Percentiles rank a stretch among this genome's conserved stretches.
These are phyloP conservation scores for Rhizopogon vesiculosus DNA, from an alignment of 768 basidiomycete species.

Conservation along the genomic window DNA sequence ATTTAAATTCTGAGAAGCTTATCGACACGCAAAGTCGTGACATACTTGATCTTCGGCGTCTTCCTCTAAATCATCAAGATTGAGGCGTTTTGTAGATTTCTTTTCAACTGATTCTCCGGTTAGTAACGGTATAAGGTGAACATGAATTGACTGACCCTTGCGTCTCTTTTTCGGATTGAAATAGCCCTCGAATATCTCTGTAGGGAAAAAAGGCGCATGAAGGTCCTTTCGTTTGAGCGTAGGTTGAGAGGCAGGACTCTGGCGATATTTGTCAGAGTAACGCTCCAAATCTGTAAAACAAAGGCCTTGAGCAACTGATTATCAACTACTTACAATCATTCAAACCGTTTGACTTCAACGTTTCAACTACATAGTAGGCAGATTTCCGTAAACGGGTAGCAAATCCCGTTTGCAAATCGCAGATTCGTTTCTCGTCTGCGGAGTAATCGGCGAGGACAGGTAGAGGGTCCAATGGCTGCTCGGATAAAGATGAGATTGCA, in stretches of 20 bases:
- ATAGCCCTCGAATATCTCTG: constrained; percentile 69
- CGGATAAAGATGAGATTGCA: constrained; percentile 15
- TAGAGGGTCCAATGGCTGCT: constrained; percentile 56
- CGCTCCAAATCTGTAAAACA: constrained; percentile 57
- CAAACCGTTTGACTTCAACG: constrained; percentile 57
- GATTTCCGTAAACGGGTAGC: constrained; percentile 61
- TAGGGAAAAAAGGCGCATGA: constrained; percentile 73
- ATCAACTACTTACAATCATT: background rate
- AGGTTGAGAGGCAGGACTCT: constrained; percentile 55
- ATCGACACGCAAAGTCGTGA: background rate
- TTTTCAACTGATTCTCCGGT: constrained; percentile 18
- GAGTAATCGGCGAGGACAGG: constrained; percentile 68
- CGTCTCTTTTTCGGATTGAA: constrained; percentile 73
- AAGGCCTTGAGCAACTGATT: background rate
- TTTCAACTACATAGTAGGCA: constrained; percentile 71
- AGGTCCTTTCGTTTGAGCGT: constrained; percentile 66
- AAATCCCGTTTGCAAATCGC: constrained; percentile 64
- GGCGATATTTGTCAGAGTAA: constrained; percentile 82
- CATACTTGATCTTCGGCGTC: constrained; percentile 56
- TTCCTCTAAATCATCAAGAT: constrained; percentile 66
- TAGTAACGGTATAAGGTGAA: background rate
- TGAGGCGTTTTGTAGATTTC: constrained; percentile 40
- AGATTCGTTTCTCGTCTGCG: constrained; percentile 60
- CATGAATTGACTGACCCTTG: constrained; percentile 32
- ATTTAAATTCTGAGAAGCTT: too few species aligned